These are phyloP conservation scores for Aspergillus sp. DNA, from an alignment of 2,329 filamentous ascomycete genomes.

Conservation along the genomic window DNA sequence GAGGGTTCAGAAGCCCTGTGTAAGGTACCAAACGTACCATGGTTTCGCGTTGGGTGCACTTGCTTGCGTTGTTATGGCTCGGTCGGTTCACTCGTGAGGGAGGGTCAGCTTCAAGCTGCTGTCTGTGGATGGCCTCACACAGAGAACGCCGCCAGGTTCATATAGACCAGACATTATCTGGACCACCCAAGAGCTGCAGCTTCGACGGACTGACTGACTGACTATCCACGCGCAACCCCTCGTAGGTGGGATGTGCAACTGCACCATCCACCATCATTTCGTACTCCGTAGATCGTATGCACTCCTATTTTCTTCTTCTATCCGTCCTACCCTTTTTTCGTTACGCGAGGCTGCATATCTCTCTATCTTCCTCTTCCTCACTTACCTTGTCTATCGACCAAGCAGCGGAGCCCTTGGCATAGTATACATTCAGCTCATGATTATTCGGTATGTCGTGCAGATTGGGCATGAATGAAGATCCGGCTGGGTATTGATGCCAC, in stretches of 20 bases:
- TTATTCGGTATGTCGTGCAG: neutral
- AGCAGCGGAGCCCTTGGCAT: neutral
- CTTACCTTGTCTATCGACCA: neutral
- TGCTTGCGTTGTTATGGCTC: neutral
- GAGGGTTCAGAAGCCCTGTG: neutral
- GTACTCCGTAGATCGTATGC: neutral
- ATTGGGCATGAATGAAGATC: neutral
- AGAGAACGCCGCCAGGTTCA: neutral
- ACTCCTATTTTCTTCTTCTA: neutral
- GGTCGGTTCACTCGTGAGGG: neutral
- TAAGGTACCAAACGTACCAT: neutral
- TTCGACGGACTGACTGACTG: too few relatives aligned
- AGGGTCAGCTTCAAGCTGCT: neutral
- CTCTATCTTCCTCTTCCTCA: neutral
- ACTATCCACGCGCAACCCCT: neutral
- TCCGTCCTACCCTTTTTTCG: neutral
- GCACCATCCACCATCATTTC: neutral
- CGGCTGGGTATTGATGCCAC: neutral
- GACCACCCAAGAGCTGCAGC: neutral
- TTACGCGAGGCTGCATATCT: neutral
- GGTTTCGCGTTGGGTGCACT: neutral
- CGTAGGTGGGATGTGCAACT: neutral
- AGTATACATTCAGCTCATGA: neutral
- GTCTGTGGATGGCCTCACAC: neutral
- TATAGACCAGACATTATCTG: neutral